Percentiles rank a stretch among this genome's conserved stretches.
These are phyloP conservation scores for Arctostaphylos glauca DNA, from an alignment of 148 eudicot species.

Conservation along the genomic window DNA sequence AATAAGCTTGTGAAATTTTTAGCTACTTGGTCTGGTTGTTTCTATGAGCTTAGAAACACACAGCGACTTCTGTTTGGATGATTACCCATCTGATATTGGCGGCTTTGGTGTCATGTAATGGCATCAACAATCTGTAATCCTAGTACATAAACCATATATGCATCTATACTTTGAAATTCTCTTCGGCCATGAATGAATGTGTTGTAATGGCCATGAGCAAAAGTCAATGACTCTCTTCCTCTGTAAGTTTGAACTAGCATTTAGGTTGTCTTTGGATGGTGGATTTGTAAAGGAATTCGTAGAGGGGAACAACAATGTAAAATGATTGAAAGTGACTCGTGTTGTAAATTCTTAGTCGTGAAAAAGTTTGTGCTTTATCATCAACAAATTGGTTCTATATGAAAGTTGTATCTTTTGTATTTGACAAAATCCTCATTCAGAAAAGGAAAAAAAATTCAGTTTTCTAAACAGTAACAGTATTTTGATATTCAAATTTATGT, in stretches of 20 bases:
- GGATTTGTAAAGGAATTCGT: not conserved
- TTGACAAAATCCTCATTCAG: not conserved
- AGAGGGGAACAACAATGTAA: not conserved
- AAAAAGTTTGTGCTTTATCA: not conserved
- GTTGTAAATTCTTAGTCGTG: not conserved
- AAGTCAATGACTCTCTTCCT: not conserved
- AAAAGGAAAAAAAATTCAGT: too few relatives aligned
- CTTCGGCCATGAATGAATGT: not conserved
- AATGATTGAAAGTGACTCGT: not conserved
- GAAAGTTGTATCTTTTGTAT: not conserved
- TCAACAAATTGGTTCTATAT: not conserved
- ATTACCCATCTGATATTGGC: not conserved
- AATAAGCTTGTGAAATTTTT: not conserved
- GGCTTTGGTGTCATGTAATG: not conserved
- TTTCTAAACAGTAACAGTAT: too few relatives aligned
- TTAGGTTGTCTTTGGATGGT: not conserved
- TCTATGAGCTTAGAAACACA: not conserved
- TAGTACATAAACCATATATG: too few relatives aligned
- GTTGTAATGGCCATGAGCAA: not conserved
- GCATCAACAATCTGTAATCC: too few relatives aligned
- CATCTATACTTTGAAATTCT: not conserved
- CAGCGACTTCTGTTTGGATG: not conserved
- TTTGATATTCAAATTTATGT: not conserved
- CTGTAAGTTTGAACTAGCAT: not conserved
- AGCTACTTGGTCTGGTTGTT: not conserved